Base-by-base conservation (phyloP, 352 stramenopile genomes). In the Phytophthora pisi region DNA sequence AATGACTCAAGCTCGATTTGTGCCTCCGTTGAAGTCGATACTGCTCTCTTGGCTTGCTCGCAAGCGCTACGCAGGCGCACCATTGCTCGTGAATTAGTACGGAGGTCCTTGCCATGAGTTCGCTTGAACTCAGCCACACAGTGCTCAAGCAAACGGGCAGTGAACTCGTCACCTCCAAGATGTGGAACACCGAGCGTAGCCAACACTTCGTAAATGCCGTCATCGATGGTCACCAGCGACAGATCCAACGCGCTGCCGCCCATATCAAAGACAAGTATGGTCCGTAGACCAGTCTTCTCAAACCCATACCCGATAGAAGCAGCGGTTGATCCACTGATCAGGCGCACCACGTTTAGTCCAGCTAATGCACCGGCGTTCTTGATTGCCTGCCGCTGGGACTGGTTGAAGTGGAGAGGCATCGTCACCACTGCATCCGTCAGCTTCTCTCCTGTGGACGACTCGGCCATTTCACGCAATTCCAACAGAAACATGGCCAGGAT, bases 401-500 rank as follows among this genome's bases (percentile, higher is more conserved):
- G 11, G 18, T 36, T 63, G 13, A 55, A 55, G 45, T 7, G 40
- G 18, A 31, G 30, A 10, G 56, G 30, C 7, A 63, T 34, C 18
- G 45, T 46, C 15, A 63, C 8, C 15, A 55, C 56, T 5, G 20
- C 56, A 3, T 47, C n/a, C 30, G 26, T 38, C n/a, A 61, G 31
- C n/a, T 28, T 23, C 30, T 61, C 46, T 2, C 5, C 18, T 3
- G 38, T 45, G 47, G 20, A 23, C 0, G 34, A 5, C 30, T 47
- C 30, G 7, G 47, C 24, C 5, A 30, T 4, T 16, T 49, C 45
- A 11, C 56, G 30, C 1, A 64, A 28, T 15, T 57, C 57, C 9
- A 6, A n/a, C 8, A 64, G 20, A 26, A 64, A 10, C 15, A 64
- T 51, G 45, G 18, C 57, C 8, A 64, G 20, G 16, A 64, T 49